Evolutionary conservation across 441 rosid genomes (phyloP), one percentile per base, ranked within the genome.

Genomic region (Erodium chrysanthum): DNA sequence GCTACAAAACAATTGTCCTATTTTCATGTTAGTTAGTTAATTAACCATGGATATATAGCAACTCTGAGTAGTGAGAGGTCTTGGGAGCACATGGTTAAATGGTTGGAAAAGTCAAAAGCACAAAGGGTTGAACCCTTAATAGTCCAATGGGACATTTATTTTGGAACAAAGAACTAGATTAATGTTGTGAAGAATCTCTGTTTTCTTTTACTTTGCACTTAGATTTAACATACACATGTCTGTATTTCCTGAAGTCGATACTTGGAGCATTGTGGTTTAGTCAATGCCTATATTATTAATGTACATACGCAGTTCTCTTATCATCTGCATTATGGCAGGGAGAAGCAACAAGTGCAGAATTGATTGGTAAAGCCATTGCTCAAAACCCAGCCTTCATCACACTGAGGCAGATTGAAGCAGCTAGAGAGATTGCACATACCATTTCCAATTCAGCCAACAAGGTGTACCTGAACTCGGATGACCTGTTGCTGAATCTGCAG

Each of bases 281-380:
- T 48, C 4, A 12, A 14, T 14, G 2, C 17, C 8, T n/a, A 0
- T 46, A 12, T 12, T 12, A 1, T 46, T 14, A 12, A 46, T 14
- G 17, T 46, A 37, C 8, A 37, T 37, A 10, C 44, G 1, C 11
- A 37, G 15, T 11, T 46, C 52, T 11, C 52, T 46, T 4, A 15
- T 48, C 17, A 14, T 14, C 54, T 12, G 33, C 33, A 14, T 50
- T 54, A 25, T 65, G 42, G 15, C 80, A 92, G 96, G 98, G 98
- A 66, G 96, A 92, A 66, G 98, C 96, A 65, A 87, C 81, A 31
- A 92, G 98, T 90, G 98, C 93, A 70, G 88, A 90, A 80, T 83
- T 90, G 74, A 92, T 92, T 61, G 98, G 98, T 72, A 89, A 88
- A 66, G 88, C 98, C 27, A 92, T 90, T 44, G 98, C 98, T 23